Base-by-base conservation (phyloP, 371 early-diverging fungal species). In the Mortierella sp. region DNA sequence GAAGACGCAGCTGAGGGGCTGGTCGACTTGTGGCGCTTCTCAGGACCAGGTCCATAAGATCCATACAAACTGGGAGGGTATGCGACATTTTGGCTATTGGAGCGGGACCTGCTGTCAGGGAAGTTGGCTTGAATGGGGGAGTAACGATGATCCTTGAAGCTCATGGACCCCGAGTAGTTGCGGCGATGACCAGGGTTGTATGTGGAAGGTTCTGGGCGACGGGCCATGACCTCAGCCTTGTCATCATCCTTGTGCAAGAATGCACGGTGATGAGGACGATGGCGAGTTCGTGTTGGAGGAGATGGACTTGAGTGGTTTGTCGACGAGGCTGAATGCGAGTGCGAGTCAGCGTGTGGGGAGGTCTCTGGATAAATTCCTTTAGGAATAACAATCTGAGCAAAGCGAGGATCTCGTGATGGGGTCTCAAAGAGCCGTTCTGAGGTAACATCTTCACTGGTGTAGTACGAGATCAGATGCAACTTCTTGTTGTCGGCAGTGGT, bases 391-490 rank as follows among this genome's bases (percentile, higher is more conserved):
- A 90, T 85, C 16, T 83, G 28, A 28, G 63, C 79, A 6, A 91
- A 78, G 15, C 67, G 67, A 21, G 84, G 83, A 41, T 91, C 90
- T 32, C 77, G 70, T 0, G 85, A 83, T 9, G 92, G 92, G 24
- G 84, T 74, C 24, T 67, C 62, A 28, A 43, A 33, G 43, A 92
- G 81, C n/a, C 83, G 83, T 1, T 86, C 89, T 11, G 85, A 65
- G 32, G 83, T 65, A n/a, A 94, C 86, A 70, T 96, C 94, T 16
- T 89, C 89, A 60, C 91, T 91, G 50, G 90, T 88, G 70, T 94
- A 96, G 77, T 96, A 96, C 52, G 94, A 94, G 66, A 96, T 95
- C 24, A 96, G 84, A 67, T 96, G 96, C 41, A 95, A 86, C 83
- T 92, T 94, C 78, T 92, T 91, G 71, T 93, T 92, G 66, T 92